Evolutionary conservation across 2,329 filamentous ascomycete species (phyloP).

Genomic region (Alternaria burnsii): DNA sequence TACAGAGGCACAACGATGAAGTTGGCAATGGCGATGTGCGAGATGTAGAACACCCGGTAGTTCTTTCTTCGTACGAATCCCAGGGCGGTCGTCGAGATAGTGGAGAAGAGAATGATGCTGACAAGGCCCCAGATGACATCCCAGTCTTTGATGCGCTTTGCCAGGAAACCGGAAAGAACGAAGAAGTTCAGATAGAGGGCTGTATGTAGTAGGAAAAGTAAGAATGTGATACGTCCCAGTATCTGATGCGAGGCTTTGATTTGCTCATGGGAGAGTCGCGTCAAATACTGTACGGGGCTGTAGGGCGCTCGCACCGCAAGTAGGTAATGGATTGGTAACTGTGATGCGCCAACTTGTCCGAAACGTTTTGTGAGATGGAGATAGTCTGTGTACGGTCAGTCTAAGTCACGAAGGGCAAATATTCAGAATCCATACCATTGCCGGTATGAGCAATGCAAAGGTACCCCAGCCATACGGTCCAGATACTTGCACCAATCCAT

Average conservation of each 20-base stretch:
- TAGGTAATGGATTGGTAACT: slow-evolving; percentile 66
- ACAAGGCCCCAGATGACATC: slow-evolving; percentile 66
- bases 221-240: slow-evolving; percentile 63
- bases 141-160: slow-evolving; percentile 62
- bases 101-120: slow-evolving; percentile 56
- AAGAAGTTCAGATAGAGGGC: slow-evolving; percentile 67
- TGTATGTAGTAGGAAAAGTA: slow-evolving; percentile 62
- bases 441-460: slow-evolving; percentile 62
- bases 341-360: slow-evolving; percentile 66
- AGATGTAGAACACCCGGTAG: slow-evolving; percentile 65
- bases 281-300: slow-evolving; percentile 61
- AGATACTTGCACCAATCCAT: slow-evolving; percentile 57
- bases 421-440: slow-evolving; percentile 57
- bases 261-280: slow-evolving; percentile 62
- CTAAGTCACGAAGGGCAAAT: neutral
- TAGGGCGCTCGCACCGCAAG: slow-evolving; percentile 62
- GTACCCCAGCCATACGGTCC: slow-evolving; percentile 62
- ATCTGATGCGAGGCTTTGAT: slow-evolving; percentile 67
- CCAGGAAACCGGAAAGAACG: slow-evolving; percentile 58
- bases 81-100: slow-evolving; percentile 60
- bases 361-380: slow-evolving; percentile 70
- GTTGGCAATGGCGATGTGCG: slow-evolving; percentile 63
- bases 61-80: slow-evolving; percentile 56
- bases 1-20: slow-evolving; percentile 60
- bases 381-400: slow-evolving; percentile 59